These are phyloP conservation scores for Gymnopus androsaceus DNA, from an alignment of 1,284 basidiomycete genomes.

Conservation along the genomic window DNA sequence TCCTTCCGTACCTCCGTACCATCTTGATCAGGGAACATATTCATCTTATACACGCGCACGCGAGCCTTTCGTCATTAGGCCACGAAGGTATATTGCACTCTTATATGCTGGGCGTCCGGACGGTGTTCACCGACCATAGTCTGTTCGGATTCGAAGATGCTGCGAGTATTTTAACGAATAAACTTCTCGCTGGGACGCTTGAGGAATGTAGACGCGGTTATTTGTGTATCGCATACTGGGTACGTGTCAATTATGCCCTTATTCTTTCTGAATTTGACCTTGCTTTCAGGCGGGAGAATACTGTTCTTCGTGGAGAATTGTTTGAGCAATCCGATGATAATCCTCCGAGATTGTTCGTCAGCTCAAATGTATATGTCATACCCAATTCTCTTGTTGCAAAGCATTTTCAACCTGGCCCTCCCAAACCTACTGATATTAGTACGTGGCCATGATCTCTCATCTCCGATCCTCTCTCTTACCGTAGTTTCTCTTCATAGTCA, in stretches of 20 bases:
- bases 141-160: conserved; percentile 96
- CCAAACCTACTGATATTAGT: conserved; percentile 61
- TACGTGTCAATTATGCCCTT: conserved; percentile 35
- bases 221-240: conserved; percentile 98
- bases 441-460: conserved; percentile 28
- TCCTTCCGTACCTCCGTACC: conserved; percentile 87
- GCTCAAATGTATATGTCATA: conserved; percentile 81
- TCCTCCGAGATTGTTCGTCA: conserved; percentile 47
- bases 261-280: neutral
- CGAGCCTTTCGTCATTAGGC: conserved; percentile 85
- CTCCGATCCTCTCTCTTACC: neutral
- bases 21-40: conserved; percentile 89
- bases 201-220: conserved; percentile 89
- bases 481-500: conserved; percentile 61
- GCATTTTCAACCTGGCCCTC: conserved; percentile 73
- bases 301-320: conserved; percentile 83
- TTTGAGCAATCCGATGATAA: conserved; percentile 50
- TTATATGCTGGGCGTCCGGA: conserved; percentile 79
- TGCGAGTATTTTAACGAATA: conserved; percentile 96
- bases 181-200: conserved; percentile 86
- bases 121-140: conserved; percentile 96
- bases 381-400: conserved; percentile 93
- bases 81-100: conserved; percentile 93
- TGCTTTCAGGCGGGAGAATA: conserved; percentile 81
- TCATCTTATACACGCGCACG: conserved; percentile 90